A percentile compares a stretch with the other conserved stretches of the same genome.
phyloP scores from a whole-genome alignment of 352 stramenopile species.

The Pythium apleroticum region DNA sequence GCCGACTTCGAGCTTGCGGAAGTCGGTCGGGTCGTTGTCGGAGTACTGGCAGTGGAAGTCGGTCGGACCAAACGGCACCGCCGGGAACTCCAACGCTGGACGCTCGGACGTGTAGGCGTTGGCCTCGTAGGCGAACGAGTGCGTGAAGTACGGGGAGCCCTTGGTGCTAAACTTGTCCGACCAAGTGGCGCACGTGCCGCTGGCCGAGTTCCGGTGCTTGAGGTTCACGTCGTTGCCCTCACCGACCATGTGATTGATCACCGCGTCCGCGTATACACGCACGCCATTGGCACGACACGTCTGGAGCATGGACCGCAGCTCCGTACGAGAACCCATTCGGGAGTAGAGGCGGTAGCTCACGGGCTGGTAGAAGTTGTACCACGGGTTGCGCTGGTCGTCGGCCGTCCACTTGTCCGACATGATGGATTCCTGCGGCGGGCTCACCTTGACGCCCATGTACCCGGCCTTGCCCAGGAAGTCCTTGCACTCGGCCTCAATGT shows the following conservation, averaged over 20 bases:
- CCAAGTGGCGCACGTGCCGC: conserved; percentile 22
- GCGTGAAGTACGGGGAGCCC: conserved; percentile 29
- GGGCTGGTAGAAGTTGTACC: conserved; percentile 67
- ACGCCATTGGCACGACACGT: conserved; percentile 56
- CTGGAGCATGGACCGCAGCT: conserved; percentile 62
- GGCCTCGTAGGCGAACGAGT: conserved; percentile 38
- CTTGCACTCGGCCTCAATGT: conserved; percentile 54
- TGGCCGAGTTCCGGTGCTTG: conserved; percentile 23
- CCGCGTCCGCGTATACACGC: conserved; percentile 43
- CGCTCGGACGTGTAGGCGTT: conserved; percentile 48
- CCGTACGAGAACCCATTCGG: conserved; percentile 45
- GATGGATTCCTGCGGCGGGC: conserved; percentile 54
- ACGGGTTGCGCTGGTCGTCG: conserved; percentile 51
- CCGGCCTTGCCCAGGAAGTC: conserved; percentile 62
- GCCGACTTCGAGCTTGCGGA: conserved; percentile 34
- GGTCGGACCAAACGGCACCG: conserved; percentile 50
- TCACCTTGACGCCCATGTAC: conserved; percentile 73
- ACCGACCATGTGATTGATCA: conserved; percentile 37
- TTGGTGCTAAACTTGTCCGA: conserved; percentile 22
- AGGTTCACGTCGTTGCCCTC: conserved; percentile 24
- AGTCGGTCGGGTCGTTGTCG: conserved; percentile 41
- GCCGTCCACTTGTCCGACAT: conserved; percentile 40
- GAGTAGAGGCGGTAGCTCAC: conserved; percentile 63
- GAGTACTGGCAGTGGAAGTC: conserved; percentile 67
- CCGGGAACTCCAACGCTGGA: conserved; percentile 55